Percentiles rank a stretch among this genome's conserved stretches.
Evolutionary conservation across 176 grass and related monocot genomes (phyloP).

Genomic region (Lolium multiflorum): DNA sequence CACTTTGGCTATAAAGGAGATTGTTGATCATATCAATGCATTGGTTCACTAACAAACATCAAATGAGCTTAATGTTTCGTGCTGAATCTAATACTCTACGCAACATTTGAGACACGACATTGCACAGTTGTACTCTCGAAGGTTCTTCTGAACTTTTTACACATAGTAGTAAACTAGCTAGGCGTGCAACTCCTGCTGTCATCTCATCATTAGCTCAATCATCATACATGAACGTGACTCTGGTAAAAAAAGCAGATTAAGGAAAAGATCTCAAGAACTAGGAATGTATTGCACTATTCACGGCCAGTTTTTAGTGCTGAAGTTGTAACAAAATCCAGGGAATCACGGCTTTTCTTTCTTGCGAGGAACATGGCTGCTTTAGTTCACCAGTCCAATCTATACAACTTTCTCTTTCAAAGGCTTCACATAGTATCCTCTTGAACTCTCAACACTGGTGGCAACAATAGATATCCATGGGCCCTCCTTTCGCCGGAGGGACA

Average conservation of each 20-base stretch:
- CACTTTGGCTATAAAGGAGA: not conserved
- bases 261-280: not conserved
- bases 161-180: not conserved
- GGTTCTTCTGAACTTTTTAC: not conserved
- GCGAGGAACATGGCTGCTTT: not conserved
- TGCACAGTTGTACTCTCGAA: not conserved
- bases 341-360: not conserved
- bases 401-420: not conserved
- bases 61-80: conserved; percentile 11
- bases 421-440: conserved; percentile 3
- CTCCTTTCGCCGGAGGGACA: no score
- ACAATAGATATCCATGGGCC: no score
- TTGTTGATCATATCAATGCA: not conserved
- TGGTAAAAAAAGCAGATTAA: not conserved
- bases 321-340: not conserved
- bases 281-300: not conserved
- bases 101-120: not conserved
- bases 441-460: conserved; percentile 17
- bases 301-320: conserved; percentile 9
- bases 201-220: conserved; percentile 32
- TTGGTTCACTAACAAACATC: not conserved
- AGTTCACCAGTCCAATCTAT: conserved; percentile 2
- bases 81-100: conserved; percentile 14
- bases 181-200: not conserved
- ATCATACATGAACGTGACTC: not conserved